Percentiles rank a stretch among this genome's conserved stretches.
These are phyloP conservation scores for Fusarium pilosicola DNA, from an alignment of 2,329 filamentous ascomycete genomes.

Conservation along the genomic window DNA sequence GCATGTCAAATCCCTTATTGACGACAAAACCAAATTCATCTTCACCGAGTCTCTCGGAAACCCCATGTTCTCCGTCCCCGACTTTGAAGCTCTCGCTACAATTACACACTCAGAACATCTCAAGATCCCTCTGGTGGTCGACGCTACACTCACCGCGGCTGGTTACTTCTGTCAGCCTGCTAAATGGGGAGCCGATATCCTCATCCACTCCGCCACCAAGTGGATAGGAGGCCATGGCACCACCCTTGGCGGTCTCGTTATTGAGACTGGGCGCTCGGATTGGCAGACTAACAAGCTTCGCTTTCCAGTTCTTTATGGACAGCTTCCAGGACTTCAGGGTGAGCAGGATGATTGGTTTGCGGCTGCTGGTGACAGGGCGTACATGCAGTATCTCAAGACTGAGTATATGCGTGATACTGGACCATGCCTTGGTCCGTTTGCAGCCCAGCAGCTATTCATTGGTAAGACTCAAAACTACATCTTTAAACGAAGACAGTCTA, in stretches of 20 bases:
- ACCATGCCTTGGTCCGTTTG: not conserved
- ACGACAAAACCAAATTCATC: not conserved
- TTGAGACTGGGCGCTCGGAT: not conserved
- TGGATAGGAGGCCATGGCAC: not conserved
- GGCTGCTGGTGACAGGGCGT: not conserved
- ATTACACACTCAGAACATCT: not conserved
- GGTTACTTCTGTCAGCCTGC: not conserved
- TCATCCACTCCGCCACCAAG: not conserved
- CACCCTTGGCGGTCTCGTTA: not conserved
- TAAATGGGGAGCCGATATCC: not conserved
- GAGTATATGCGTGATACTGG: not conserved
- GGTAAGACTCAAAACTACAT: not conserved
- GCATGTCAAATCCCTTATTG: not conserved
- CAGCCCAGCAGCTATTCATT: not conserved
- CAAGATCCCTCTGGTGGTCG: not conserved
- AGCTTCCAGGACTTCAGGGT: not conserved
- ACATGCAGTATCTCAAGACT: not conserved
- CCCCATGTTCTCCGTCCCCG: not conserved
- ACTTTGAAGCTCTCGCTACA: not conserved
- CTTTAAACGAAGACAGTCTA: too few species aligned
- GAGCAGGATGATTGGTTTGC: not conserved
- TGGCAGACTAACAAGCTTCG: not conserved
- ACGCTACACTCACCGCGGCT: not conserved
- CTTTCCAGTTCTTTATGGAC: not conserved
- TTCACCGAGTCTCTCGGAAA: not conserved